These are phyloP conservation scores for Candida methanosorbosa DNA, from an alignment of 805 yeast genomes.

Conservation along the genomic window DNA sequence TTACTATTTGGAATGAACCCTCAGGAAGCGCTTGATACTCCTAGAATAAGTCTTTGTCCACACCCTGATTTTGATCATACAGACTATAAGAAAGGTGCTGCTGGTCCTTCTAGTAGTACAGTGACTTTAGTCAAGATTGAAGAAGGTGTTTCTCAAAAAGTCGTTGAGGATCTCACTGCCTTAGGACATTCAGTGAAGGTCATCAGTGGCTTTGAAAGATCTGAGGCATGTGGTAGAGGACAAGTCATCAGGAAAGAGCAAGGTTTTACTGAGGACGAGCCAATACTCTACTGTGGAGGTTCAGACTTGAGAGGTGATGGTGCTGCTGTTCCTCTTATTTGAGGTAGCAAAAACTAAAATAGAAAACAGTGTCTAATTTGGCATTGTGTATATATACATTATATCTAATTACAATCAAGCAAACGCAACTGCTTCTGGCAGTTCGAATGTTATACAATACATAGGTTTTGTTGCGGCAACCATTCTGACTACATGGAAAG, in stretches of 20 bases:
- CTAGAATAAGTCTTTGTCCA: slow-evolving; percentile 59
- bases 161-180: slow-evolving; percentile 32
- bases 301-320: slow-evolving; percentile 85
- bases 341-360: background rate
- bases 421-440: slow-evolving; percentile 65
- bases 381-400: background rate
- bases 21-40: slow-evolving; percentile 69
- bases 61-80: slow-evolving; percentile 31
- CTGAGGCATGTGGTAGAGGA: slow-evolving; percentile 44
- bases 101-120: slow-evolving; percentile 55
- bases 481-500: slow-evolving; percentile 79
- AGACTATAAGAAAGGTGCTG: slow-evolving; percentile 51
- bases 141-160: slow-evolving; percentile 46
- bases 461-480: slow-evolving; percentile 97
- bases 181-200: slow-evolving; percentile 52
- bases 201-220: slow-evolving; percentile 33
- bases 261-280: slow-evolving; percentile 11
- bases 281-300: slow-evolving; percentile 55
- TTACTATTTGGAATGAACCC: slow-evolving; percentile 54
- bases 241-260: slow-evolving; percentile 54
- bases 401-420: slow-evolving; percentile 4
- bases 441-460: slow-evolving; percentile 77
- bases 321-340: slow-evolving; percentile 44
- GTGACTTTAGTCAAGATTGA: slow-evolving; percentile 56
- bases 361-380: background rate